A percentile compares a stretch with the other conserved stretches of the same genome.
phyloP scores from a whole-genome alignment of 805 yeast genomes.

The Teunomyces lycoperdinae region DNA sequence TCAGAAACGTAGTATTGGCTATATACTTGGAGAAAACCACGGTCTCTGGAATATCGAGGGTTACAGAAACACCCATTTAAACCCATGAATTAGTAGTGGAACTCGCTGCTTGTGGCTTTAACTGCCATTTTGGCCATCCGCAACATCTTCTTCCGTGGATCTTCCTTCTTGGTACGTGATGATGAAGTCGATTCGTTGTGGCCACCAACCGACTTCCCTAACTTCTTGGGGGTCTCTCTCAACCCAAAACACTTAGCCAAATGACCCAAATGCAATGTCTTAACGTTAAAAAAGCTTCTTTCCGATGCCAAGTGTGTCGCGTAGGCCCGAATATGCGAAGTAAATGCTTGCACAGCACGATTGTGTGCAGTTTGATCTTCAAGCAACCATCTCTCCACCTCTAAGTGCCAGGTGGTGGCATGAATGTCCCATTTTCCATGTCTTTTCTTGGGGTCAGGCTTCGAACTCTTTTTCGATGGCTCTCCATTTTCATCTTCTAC shows the following conservation, averaged over 20 bases:
- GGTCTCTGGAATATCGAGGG: slow-evolving; percentile 56
- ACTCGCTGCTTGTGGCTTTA: slow-evolving; percentile 65
- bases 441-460: slow-evolving; percentile 36
- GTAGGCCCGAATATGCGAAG: slow-evolving; percentile 90
- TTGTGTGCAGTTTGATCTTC: slow-evolving; percentile 61
- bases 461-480: slow-evolving; percentile 26
- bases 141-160: slow-evolving; percentile 70
- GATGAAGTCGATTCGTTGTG: slow-evolving; percentile 24
- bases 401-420: slow-evolving; percentile 95
- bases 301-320: slow-evolving; percentile 89
- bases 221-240: slow-evolving; percentile 87
- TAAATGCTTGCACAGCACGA: slow-evolving; percentile 75
- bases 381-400: slow-evolving; percentile 83
- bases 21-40: slow-evolving; percentile 73
- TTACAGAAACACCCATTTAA: slow-evolving; percentile 14
- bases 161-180: slow-evolving; percentile 52
- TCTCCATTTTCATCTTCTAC: slow-evolving; percentile 29
- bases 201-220: slow-evolving; percentile 44
- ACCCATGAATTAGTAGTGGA: slow-evolving; percentile 50
- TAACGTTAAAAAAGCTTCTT: slow-evolving; percentile 76
- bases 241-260: slow-evolving; percentile 92
- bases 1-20: slow-evolving; percentile 55
- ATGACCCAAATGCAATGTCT: slow-evolving; percentile 87
- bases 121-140: slow-evolving; percentile 71
- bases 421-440: slow-evolving; percentile 79